Evolutionary conservation across 2,329 filamentous ascomycete genomes (phyloP), one percentile per base, ranked within the genome.

Genomic region (Talaromyces sp.): DNA sequence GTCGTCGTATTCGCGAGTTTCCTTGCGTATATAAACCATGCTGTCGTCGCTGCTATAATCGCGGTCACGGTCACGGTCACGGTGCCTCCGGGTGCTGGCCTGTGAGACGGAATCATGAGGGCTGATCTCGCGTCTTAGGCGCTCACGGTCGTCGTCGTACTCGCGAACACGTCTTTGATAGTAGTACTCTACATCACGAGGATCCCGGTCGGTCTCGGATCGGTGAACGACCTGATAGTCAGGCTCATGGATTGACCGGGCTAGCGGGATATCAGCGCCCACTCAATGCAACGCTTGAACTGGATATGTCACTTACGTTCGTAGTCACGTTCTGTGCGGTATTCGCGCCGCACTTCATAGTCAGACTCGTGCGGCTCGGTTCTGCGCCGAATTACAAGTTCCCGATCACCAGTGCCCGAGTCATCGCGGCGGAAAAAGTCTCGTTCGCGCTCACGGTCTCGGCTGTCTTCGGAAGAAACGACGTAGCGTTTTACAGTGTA

Each of bases 401-500:
- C 74, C 70, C 78, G 69, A 62, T 81, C 73, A 64, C 70, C 68
- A 12, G 65, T 65, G 50, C 63, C 54, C 56, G 69, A 66, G 52
- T 75, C 70, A 9, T 75, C 74, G 51, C 72, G 71, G 51, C 71
- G 68, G 57, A 68, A 69, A 56, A 72, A 67, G 59, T 74, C 74
- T 18, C 56, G 56, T 27, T 59, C 57, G 10, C 62, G 61, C 31
- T 74, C 71, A 59, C 72, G 70, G 23, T 72, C 69, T 57, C 75
- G 73, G 52, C 75, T 70, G 52, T 79, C 76, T n/a, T 78, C 76
- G 34, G 74, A 65, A 30, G 76, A 72, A 61, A 81, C 73, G 66
- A 80, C 75, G 77, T 88, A 88, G 68, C 85, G 83, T 70, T 84
- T 85, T 67, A 87, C 81, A 6, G 82, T 85, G 65, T 81, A 83